Conservation (phyloP, 1,284 basidiomycete species). For the Melampsora americana region DNA sequence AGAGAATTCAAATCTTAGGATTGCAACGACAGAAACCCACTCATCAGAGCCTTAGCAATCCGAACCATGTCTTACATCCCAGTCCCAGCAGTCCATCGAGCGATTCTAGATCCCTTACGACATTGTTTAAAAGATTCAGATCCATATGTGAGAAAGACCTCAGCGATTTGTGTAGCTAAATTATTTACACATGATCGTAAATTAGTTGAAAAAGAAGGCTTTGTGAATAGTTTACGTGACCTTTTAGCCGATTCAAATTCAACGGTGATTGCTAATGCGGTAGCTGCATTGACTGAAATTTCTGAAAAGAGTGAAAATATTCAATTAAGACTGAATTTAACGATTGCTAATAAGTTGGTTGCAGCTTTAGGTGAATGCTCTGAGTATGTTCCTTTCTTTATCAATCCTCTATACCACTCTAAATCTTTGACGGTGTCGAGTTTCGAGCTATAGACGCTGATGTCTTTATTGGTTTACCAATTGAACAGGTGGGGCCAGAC, state of each 20-base stretch:
- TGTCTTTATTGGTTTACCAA: conserved; percentile 1
- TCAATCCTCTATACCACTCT: not conserved
- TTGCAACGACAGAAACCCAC: conserved; percentile 83
- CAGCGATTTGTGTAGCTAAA: conserved; percentile 86
- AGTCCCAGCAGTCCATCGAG: conserved; percentile 72
- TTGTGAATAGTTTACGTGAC: conserved; percentile 79
- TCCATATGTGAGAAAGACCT: conserved; percentile 93
- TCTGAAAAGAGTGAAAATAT: conserved; percentile 85
- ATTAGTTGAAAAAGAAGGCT: conserved; percentile 76
- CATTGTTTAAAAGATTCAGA: conserved; percentile 84
- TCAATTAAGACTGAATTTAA: conserved; percentile 72
- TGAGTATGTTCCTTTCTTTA: conserved; percentile 63
- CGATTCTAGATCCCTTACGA: conserved; percentile 76
- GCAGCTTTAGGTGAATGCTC: conserved; percentile 82
- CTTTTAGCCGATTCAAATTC: conserved; percentile 88
- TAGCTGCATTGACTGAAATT: conserved; percentile 87
- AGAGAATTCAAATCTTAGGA: no score
- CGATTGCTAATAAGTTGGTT: conserved; percentile 77
- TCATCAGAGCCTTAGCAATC: conserved; percentile 85
- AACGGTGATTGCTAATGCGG: conserved; percentile 89
- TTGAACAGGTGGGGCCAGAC: conserved; percentile 88
- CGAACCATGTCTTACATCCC: conserved; percentile 95
- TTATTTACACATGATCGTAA: conserved; percentile 79
- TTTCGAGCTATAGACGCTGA: not conserved
- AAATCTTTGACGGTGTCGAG: no score